phyloP scores from a whole-genome alignment of 768 basidiomycete genomes.

The Tylopilus rubrobrunneus region DNA sequence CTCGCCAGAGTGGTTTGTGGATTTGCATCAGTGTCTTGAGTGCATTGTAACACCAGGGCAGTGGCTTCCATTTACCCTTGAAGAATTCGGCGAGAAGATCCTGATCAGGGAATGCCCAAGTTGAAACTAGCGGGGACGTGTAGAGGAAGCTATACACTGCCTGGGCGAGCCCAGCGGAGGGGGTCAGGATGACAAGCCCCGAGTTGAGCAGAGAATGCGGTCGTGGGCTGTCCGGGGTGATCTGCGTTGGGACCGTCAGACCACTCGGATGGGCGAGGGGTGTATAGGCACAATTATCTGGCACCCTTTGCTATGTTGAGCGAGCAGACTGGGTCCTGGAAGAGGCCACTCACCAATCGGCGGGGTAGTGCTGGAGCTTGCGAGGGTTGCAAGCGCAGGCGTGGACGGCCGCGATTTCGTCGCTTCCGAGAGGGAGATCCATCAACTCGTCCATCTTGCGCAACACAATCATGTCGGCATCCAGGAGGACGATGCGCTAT shows the following conservation, averaged over 20 bases:
- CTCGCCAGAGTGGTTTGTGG: slow-evolving; percentile 77
- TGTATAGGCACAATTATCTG: slow-evolving; percentile 88
- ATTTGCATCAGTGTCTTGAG: slow-evolving; percentile 77
- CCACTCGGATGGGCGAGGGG: slow-evolving; percentile 44
- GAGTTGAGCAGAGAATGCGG: slow-evolving; percentile 86
- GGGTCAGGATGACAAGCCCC: slow-evolving; percentile 81
- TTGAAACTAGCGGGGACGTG: slow-evolving; percentile 48
- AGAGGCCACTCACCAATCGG: slow-evolving; percentile 61
- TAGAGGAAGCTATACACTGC: slow-evolving; percentile 43
- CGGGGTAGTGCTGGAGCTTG: slow-evolving; percentile 79
- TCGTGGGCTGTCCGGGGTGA: slow-evolving; percentile 50
- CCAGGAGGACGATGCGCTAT: slow-evolving; percentile 76
- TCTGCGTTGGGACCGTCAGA: slow-evolving; percentile 40
- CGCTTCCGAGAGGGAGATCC: slow-evolving; percentile 48
- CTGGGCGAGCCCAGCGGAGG: slow-evolving; percentile 55
- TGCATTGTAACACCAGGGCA: slow-evolving; percentile 90
- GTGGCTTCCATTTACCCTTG: slow-evolving; percentile 68
- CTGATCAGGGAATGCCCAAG: slow-evolving; percentile 85
- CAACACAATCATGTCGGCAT: slow-evolving; percentile 84
- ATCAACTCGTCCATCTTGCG: slow-evolving; percentile 80
- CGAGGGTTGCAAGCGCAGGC: slow-evolving; percentile 95
- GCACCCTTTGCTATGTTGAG: slow-evolving; percentile 55
- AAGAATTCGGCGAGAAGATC: slow-evolving; percentile 85
- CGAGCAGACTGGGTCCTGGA: neutral
- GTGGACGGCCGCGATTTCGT: slow-evolving; percentile 83